Evolutionary conservation across 2,329 filamentous ascomycete species (phyloP), one percentile per base, ranked within the genome.

Genomic region (Ciborinia camelliae): DNA sequence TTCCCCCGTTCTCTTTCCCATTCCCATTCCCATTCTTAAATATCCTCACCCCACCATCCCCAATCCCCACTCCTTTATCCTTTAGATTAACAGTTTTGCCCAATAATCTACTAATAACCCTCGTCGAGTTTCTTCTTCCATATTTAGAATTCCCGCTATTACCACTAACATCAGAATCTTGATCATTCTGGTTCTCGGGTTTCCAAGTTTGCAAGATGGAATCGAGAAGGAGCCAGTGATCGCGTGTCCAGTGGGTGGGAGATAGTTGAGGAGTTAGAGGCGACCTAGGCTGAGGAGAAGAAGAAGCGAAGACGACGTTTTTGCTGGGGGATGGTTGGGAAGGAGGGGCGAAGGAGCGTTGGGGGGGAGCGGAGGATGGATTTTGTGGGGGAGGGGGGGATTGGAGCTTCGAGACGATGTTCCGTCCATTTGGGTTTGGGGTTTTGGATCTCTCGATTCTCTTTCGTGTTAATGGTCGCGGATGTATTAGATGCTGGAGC

Each of bases 181-280:
- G 30, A 47, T 59, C 41, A 4, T 64, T 48, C 23, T 67, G 50
- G 28, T 70, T 69, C 12, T 70, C 68, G 18, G 70, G 69, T 51
- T 71, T 73, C 71, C 72, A 73, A 8, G 58, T 65, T 48, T 74
- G 68, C 1, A 72, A 14, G 23, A 74, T 74, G 4, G 64, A 61
- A 32, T 74, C 70, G 4, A 76, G 70, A 14, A 75, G 69, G 4
- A 62, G 52, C 74, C 74, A 76, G 65, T 76, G 74, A 30, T 69
- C 68, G 47, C 68, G 68, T 2, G 72, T 72, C 74, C 74, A 76
- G 6, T 52, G 68, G 39, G 65, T 71, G 9, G 69, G 35, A 2
- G 73, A 75, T 2, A 75, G 63, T 7, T 63, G 64, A 7, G 64
- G 62, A 6, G 63, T 43, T 18, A 65, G 45, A 1, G 72, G 69